phyloP scores from a whole-genome alignment of 83 land plant genomes.

The Diphasiastrum complanatum region DNA sequence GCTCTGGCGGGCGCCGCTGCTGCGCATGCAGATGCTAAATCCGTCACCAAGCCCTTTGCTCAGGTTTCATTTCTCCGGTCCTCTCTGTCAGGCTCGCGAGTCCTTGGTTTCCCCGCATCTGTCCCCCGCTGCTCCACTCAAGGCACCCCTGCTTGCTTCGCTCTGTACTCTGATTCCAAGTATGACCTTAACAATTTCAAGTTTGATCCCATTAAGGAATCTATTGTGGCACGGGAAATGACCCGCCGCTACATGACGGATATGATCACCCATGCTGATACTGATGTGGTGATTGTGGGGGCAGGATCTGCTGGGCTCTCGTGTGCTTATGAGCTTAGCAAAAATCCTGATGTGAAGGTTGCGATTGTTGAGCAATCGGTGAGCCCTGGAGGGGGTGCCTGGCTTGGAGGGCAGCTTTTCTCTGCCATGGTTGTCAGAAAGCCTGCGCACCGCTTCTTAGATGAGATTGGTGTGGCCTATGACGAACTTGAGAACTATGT shows the following conservation, averaged over 20 bases:
- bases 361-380: conserved; percentile 92
- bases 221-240: conserved; percentile 88
- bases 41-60: no score
- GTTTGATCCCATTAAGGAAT: conserved; percentile 85
- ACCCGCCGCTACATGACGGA: conserved; percentile 91
- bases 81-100: no score
- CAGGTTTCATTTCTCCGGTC: no score
- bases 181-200: conserved; percentile 51
- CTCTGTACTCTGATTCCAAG: conserved; percentile 25
- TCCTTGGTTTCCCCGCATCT: no score
- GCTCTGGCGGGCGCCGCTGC: no score
- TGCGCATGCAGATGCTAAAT: no score
- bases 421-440: conserved; percentile 93
- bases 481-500: conserved; percentile 81
- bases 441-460: conserved; percentile 79
- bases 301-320: conserved; percentile 90
- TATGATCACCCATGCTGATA: conserved; percentile 88
- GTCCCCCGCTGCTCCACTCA: no score
- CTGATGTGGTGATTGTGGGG: conserved; percentile 84
- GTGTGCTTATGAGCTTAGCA: conserved; percentile 85
- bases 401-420: conserved; percentile 96
- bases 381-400: conserved; percentile 95
- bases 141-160: no score
- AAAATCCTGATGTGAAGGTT: conserved; percentile 63
- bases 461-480: conserved; percentile 70